phyloP scores from a whole-genome alignment of 176 grass and related monocot species.

The Eleusine indica region DNA sequence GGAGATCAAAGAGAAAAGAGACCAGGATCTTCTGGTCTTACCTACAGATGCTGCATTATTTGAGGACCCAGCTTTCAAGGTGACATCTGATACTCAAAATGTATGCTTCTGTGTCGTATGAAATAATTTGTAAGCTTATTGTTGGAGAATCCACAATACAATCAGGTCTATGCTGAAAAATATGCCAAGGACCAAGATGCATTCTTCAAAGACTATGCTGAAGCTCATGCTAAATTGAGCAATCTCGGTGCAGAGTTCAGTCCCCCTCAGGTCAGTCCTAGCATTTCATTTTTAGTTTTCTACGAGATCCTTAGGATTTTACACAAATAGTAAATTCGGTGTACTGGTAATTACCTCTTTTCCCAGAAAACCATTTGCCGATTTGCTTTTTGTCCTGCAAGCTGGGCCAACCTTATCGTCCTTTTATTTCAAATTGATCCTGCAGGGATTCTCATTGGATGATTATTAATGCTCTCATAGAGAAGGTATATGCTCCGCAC shows the following conservation, averaged over 20 bases:
- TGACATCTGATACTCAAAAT: slow-evolving; percentile 39
- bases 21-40: slow-evolving; percentile 86
- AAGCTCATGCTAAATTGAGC: slow-evolving; percentile 96
- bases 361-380: not conserved
- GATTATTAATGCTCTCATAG: slow-evolving; percentile 61
- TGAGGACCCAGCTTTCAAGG: slow-evolving; percentile 90
- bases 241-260: slow-evolving; percentile 76
- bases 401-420: slow-evolving; percentile 25
- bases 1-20: slow-evolving; percentile 91
- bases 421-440: slow-evolving; percentile 31
- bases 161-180: slow-evolving; percentile 79
- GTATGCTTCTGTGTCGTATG: not conserved
- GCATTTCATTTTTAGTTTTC: not conserved
- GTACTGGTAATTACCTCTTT: not conserved
- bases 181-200: slow-evolving; percentile 72
- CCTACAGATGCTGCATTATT: slow-evolving; percentile 93
- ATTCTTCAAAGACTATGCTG: slow-evolving; percentile 91
- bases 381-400: slow-evolving; percentile 1
- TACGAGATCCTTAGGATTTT: not conserved
- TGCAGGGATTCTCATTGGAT: slow-evolving; percentile 79
- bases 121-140: slow-evolving; percentile 19
- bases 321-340: not conserved
- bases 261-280: slow-evolving; percentile 65
- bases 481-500: slow-evolving; percentile 47
- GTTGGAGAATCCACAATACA: slow-evolving; percentile 20